Evolutionary conservation across 2,329 filamentous ascomycete species (phyloP).

Genomic region (Neonectria faginata): DNA sequence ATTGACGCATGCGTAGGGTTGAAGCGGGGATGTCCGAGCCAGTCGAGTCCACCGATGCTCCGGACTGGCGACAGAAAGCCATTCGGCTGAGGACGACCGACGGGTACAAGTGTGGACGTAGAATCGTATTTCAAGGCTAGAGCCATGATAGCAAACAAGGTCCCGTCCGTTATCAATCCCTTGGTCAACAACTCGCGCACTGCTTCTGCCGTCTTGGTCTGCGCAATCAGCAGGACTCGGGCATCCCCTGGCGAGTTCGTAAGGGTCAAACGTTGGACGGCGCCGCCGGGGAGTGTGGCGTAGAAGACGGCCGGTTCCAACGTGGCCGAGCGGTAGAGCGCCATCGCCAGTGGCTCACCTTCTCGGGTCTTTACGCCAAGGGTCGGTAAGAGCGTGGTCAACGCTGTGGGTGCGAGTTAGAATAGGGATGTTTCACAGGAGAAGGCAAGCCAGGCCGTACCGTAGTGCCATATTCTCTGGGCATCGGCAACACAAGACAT

Average conservation of each 20-base stretch:
- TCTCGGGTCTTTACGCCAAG: neutral
- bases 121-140: neutral
- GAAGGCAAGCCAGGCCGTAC: neutral
- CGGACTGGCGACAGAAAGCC: constrained; percentile 2
- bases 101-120: neutral
- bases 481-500: constrained; percentile 4
- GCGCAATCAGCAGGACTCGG: neutral
- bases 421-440: neutral
- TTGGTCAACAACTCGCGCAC: neutral
- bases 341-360: neutral
- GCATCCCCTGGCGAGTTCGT: neutral
- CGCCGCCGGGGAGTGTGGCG: neutral
- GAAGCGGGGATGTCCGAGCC: neutral
- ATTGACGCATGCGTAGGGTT: neutral
- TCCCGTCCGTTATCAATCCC: neutral
- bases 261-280: neutral
- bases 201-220: constrained; percentile 3
- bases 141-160: neutral
- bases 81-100: neutral
- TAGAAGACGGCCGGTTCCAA: constrained; percentile 1
- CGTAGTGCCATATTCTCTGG: constrained; percentile 1
- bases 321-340: neutral
- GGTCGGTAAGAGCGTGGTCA: neutral
- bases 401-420: neutral
- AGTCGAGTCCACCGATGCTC: neutral